Conservation (phyloP, 2,329 filamentous ascomycete species). For the Fusarium proliferatum region DNA sequence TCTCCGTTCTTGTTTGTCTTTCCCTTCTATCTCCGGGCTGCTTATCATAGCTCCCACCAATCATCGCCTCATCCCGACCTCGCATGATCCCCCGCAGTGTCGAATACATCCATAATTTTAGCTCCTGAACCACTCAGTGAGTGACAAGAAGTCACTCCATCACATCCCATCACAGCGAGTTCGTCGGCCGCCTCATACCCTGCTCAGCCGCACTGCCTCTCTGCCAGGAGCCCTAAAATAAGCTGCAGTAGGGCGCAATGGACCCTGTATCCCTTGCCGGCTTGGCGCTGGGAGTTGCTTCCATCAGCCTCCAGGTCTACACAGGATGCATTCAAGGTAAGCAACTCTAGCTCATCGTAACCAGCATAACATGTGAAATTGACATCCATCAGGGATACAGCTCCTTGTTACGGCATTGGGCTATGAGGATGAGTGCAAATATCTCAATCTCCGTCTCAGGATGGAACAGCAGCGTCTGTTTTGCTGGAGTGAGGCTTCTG, state of each 20-base stretch:
- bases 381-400: conserved; percentile 53
- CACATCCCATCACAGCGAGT: neutral
- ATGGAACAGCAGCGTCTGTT: conserved; percentile 63
- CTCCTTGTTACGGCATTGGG: conserved; percentile 60
- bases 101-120: neutral
- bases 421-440: conserved; percentile 60
- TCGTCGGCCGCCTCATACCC: neutral
- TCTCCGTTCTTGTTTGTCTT: neutral
- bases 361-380: neutral
- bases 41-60: conserved; percentile 15
- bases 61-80: neutral
- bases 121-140: neutral
- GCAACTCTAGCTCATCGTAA: conserved; percentile 14
- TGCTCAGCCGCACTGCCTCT: conserved; percentile 15
- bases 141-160: neutral
- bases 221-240: neutral
- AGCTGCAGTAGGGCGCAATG: conserved; percentile 45
- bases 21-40: neutral
- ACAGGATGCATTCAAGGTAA: conserved; percentile 58
- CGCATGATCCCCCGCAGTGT: conserved; percentile 14
- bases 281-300: conserved; percentile 58
- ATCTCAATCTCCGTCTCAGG: conserved; percentile 60
- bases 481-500: conserved; percentile 62
- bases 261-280: conserved; percentile 57
- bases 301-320: conserved; percentile 59